Evolutionary conservation across 441 rosid genomes (phyloP), one percentile per base, ranked within the genome.

Genomic region (Corymbia calophylla): DNA sequence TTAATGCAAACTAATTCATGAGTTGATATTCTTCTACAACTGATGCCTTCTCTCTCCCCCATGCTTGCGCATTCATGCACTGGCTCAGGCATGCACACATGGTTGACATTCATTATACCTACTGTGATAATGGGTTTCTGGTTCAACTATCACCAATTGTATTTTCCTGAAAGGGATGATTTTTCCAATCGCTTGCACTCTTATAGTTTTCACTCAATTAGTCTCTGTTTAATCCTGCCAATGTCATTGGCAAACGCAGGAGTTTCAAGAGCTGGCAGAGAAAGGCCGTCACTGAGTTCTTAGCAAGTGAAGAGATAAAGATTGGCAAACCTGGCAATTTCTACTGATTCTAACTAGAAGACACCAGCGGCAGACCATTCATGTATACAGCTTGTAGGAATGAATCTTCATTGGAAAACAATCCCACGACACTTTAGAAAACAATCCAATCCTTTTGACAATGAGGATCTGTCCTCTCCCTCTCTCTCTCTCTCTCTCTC

Each of bases 281-380:
- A 64, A 92, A 89, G 82, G 90, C 88, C 27, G 66, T 89, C 29
- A 32, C 87, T 49, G 73, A 25, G 35, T 89, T 89, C 87, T 53
- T 85, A 49, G 87, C 5, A 9, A 87, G 49, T 55, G 91, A 90
- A 87, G 87, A 88, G 89, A 89, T 90, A 23, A 90, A 90, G 91
- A 92, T 92, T 9, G 91, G 94, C 85, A 92, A 92, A 56, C 87
- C 93, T 49, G 60, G 60, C 9, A 93, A 92, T 88, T 92, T 92
- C 77, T 70, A 47, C 29, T 64, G 53, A 53, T 14, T 49, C 7
- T 44, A 82, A 77, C 84, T 32, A 29, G 64, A 5, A 32, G 35
- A 53, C 56, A 35, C 81, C 81, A 35, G 14, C 23, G 48, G 48
- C 48, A 35, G 81, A 21, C 81, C 81, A 35, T 70, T 70, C 48